Conservation (phyloP, 257 asterid species). For the Nicotiana tomentosiformis region DNA sequence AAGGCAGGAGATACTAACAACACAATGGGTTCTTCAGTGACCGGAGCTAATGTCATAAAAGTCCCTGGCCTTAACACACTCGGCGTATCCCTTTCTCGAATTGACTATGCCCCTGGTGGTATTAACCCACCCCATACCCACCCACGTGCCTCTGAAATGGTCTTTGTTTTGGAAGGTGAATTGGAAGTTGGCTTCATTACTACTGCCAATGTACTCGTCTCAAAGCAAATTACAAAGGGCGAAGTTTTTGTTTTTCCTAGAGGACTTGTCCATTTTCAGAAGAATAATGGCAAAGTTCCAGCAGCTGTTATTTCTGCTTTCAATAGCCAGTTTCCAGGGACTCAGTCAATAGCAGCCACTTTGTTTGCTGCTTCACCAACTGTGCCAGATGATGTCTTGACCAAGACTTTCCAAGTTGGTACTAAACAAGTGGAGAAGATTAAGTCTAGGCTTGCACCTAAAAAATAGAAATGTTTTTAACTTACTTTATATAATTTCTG, state of each 20-base stretch:
- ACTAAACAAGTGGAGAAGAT: constrained; percentile 35
- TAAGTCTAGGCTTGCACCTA: constrained; percentile 47
- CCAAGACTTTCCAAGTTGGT: constrained; percentile 47
- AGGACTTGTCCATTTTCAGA: constrained; percentile 46
- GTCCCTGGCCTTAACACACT: constrained; percentile 76
- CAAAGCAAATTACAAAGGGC: constrained; percentile 42
- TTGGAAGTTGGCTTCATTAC: constrained; percentile 64
- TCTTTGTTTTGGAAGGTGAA: constrained; percentile 46
- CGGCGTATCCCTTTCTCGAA: constrained; percentile 56
- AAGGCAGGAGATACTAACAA: constrained; percentile 44
- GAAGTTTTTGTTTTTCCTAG: constrained; percentile 58
- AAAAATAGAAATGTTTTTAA: constrained; percentile 5
- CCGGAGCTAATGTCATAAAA: constrained; percentile 48
- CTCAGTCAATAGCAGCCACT: constrained; percentile 52
- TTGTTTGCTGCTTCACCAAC: constrained; percentile 47
- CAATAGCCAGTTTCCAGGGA: constrained; percentile 74
- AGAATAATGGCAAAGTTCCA: constrained; percentile 28
- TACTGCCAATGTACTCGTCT: constrained; percentile 36
- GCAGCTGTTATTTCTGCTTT: constrained; percentile 59
- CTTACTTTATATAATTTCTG: too few relatives aligned
- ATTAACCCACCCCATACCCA: constrained; percentile 65
- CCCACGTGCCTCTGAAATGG: constrained; percentile 67
- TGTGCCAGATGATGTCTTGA: constrained; percentile 57
- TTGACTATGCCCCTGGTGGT: constrained; percentile 48
- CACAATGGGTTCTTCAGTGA: constrained; percentile 42